Conservation (phyloP, 1,284 basidiomycete genomes). For the Pascua guehoae region DNA sequence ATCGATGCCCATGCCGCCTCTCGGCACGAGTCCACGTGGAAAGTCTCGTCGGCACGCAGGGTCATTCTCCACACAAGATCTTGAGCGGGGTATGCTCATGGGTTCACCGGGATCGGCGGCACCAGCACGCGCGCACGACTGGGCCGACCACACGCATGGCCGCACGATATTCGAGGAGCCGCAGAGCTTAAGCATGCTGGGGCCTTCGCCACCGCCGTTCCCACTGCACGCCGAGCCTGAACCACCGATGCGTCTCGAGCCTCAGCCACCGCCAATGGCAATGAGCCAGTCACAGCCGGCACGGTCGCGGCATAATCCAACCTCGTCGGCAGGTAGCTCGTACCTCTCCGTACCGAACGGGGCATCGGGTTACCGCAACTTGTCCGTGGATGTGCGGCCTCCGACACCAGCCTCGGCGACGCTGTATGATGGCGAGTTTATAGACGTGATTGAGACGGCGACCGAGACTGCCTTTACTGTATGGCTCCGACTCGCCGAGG, state of each 20-base stretch:
- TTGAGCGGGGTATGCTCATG: conserved; percentile 77
- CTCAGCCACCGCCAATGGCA: conserved; percentile 17
- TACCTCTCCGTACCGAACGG: conserved; percentile 8
- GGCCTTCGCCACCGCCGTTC: conserved; percentile 11
- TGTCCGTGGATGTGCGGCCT: conserved; percentile 45
- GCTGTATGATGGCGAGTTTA: conserved; percentile 50
- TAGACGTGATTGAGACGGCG: conserved; percentile 52
- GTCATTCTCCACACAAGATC: conserved; percentile 86
- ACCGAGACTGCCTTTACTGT: conserved; percentile 51
- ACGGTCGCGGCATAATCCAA: conserved; percentile 27
- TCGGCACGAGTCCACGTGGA: conserved; percentile 39
- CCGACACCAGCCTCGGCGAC: conserved; percentile 45
- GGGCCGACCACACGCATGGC: conserved; percentile 15
- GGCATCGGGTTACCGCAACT: conserved; percentile 20
- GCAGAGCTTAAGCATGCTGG: conserved; percentile 3
- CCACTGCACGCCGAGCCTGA: conserved; percentile 17
- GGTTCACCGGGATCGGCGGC: conserved; percentile 49
- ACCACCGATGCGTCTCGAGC: not conserved
- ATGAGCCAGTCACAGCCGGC: conserved; percentile 19
- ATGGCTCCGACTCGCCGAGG: conserved; percentile 52
- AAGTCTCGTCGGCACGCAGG: conserved; percentile 76
- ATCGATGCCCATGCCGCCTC: conserved; percentile 3
- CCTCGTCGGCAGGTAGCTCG: conserved; percentile 36
- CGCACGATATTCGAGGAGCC: conserved; percentile 10
- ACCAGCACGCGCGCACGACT: not conserved